A percentile compares a stretch with the other conserved stretches of the same genome.
These are phyloP conservation scores for Fusarium piperis DNA, from an alignment of 2,329 filamentous ascomycete genomes.

Conservation along the genomic window DNA sequence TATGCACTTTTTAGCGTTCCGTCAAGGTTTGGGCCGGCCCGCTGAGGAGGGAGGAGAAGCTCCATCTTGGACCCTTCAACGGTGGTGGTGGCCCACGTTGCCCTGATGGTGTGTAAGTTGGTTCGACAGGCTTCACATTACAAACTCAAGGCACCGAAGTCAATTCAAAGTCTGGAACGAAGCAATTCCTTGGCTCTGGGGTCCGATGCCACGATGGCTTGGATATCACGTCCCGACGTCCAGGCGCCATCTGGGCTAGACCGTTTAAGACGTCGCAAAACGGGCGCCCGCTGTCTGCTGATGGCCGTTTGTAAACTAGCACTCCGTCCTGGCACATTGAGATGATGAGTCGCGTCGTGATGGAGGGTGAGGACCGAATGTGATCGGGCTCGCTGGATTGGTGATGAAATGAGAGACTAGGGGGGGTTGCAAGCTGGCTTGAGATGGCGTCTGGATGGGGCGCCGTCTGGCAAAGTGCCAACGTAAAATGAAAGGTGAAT, in stretches of 20 bases:
- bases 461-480: not conserved
- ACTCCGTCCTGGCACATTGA: conserved; percentile 20
- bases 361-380: conserved; percentile 25
- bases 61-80: conserved; percentile 28
- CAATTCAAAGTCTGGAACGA: conserved; percentile 22
- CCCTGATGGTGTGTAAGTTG: conserved; percentile 24
- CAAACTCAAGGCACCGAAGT: conserved; percentile 31
- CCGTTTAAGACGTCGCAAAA: conserved; percentile 16
- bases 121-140: conserved; percentile 7
- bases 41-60: conserved; percentile 15
- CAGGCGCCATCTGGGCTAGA: conserved; percentile 22
- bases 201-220: conserved; percentile 19
- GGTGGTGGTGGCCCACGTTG: conserved; percentile 19
- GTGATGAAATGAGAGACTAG: conserved; percentile 17
- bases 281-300: conserved; percentile 6
- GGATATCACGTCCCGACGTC: conserved; percentile 17
- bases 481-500: not conserved
- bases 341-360: conserved; percentile 17
- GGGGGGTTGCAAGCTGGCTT: conserved; percentile 9
- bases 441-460: conserved; percentile 17
- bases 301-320: conserved; percentile 4
- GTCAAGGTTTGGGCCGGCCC: conserved; percentile 34
- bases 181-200: conserved; percentile 15
- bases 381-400: conserved; percentile 3
- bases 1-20: conserved; percentile 28